These are phyloP conservation scores for Fusarium sp. DNA, from an alignment of 2,329 filamentous ascomycete species.

Conservation along the genomic window DNA sequence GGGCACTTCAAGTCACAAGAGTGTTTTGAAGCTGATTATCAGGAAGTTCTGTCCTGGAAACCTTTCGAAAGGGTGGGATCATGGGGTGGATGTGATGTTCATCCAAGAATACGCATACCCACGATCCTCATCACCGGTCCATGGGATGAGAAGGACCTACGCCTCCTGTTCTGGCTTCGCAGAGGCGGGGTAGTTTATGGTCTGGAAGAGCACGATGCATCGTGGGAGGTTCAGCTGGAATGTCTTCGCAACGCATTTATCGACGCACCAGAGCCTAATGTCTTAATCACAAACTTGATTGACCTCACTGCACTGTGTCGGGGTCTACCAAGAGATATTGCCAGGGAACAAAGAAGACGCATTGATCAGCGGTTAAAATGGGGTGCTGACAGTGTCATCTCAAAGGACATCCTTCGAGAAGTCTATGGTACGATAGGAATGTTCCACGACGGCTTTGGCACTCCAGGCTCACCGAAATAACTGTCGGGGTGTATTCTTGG, in stretches of 20 bases:
- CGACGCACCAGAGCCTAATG: slow-evolving; percentile 45
- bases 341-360: slow-evolving; percentile 42
- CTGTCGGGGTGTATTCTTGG: neutral
- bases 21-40: slow-evolving; percentile 56
- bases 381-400: slow-evolving; percentile 46
- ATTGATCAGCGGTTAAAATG: slow-evolving; percentile 49
- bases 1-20: slow-evolving; percentile 50
- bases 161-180: slow-evolving; percentile 61
- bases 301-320: slow-evolving; percentile 46
- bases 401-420: slow-evolving; percentile 44
- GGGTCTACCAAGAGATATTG: slow-evolving; percentile 49
- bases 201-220: slow-evolving; percentile 45
- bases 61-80: slow-evolving; percentile 34
- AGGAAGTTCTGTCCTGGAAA: slow-evolving; percentile 42
- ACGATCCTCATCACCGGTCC: slow-evolving; percentile 56
- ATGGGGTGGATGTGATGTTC: slow-evolving; percentile 53
- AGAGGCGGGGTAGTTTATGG: slow-evolving; percentile 52
- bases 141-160: slow-evolving; percentile 55
- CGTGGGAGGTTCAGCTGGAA: slow-evolving; percentile 58
- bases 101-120: slow-evolving; percentile 56
- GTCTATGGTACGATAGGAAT: slow-evolving; percentile 37
- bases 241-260: slow-evolving; percentile 54
- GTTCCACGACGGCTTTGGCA: slow-evolving; percentile 29
- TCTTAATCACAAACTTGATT: slow-evolving; percentile 50
- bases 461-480: slow-evolving; percentile 11